phyloP scores from a whole-genome alignment of 176 grass and related monocot species.

The Juncus inflexus region DNA sequence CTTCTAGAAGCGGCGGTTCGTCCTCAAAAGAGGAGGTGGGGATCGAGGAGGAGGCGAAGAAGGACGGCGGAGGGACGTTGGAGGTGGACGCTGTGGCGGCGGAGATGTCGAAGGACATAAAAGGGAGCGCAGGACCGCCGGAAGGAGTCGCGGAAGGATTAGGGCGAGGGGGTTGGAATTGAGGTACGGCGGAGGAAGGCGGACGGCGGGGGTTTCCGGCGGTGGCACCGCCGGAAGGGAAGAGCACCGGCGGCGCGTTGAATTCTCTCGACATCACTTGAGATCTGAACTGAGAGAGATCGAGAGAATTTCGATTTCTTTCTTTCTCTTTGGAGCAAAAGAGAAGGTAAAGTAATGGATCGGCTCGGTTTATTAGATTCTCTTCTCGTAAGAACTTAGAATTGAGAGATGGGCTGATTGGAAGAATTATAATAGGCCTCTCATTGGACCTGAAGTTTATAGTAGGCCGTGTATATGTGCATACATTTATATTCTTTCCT shows the following conservation, averaged over 20 bases:
- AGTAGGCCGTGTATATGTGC: neutral
- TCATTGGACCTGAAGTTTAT: neutral
- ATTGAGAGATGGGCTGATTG: neutral
- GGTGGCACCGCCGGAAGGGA: constrained; percentile 34
- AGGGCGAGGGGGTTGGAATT: constrained; percentile 67
- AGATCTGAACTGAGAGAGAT: neutral
- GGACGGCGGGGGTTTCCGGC: constrained; percentile 32
- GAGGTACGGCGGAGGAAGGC: constrained; percentile 27
- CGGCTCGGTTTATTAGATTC: constrained; percentile 26
- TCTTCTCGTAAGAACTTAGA: neutral
- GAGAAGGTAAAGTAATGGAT: neutral
- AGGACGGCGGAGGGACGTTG: constrained; percentile 27
- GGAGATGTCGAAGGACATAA: constrained; percentile 89
- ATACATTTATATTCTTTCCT: neutral
- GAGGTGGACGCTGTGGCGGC: constrained; percentile 46
- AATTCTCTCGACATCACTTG: constrained; percentile 81
- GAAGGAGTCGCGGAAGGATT: constrained; percentile 28
- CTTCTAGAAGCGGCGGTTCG: constrained; percentile 87
- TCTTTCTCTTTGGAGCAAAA: constrained; percentile 35
- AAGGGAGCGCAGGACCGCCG: constrained; percentile 58
- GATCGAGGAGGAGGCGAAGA: constrained; percentile 50
- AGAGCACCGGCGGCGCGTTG: constrained; percentile 71
- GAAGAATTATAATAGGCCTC: neutral
- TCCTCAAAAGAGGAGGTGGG: constrained; percentile 65
- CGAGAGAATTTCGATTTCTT: constrained; percentile 3